Base-by-base conservation (phyloP, 1,139 yeast species). In the Scheffersomyces cryptocercus region DNA sequence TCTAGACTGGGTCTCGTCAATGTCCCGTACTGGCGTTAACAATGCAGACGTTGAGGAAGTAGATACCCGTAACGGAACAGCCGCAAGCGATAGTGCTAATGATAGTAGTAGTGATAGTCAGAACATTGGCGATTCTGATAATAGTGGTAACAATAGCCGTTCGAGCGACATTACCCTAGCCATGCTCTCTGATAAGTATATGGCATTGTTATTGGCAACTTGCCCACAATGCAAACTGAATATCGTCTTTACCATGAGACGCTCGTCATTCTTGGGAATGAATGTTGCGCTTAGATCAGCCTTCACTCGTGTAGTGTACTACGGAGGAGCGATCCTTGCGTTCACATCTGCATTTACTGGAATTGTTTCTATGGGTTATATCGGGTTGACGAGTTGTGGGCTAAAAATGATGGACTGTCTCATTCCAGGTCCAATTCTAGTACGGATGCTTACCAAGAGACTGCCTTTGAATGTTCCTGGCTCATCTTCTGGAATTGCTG, bases 141-240 rank as follows among this genome's bases (percentile, higher is more conserved):
- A 33, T 8, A n/a, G 7, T 5, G 36, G 7, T 33, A 13, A 15
- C 13, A 28, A 28, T 35, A 14, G 20, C 24, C 26, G 2, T 20
- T 14, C 24, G 2, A 36, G 28, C 28, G 15, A 36, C 11, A 20
- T 24, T 29, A 26, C 9, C n/a, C 20, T 16, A 7, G 14, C 16
- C 10, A 13, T 36, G n/a, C 35, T 31, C 7, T 14, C 35, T 31
- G n/a, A 10, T n/a, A 13, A 20, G 35, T 15, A 14, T 15, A 31
- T 31, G 20, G 59, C 62, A 13, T 54, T 61, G 24, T 49, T 68
- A 4, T 45, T 67, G 29, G 70, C 72, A 3, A 59, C 67, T 3
- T 74, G 79, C 49, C 79, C 79, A 2, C 79, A 74, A 50, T 74
- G 79, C 50, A 71, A 71, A 48, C 59, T 62, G 36, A 63, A 65